These are phyloP conservation scores for Phytophthora europaea DNA, from an alignment of 352 stramenopile genomes.

Conservation along the genomic window DNA sequence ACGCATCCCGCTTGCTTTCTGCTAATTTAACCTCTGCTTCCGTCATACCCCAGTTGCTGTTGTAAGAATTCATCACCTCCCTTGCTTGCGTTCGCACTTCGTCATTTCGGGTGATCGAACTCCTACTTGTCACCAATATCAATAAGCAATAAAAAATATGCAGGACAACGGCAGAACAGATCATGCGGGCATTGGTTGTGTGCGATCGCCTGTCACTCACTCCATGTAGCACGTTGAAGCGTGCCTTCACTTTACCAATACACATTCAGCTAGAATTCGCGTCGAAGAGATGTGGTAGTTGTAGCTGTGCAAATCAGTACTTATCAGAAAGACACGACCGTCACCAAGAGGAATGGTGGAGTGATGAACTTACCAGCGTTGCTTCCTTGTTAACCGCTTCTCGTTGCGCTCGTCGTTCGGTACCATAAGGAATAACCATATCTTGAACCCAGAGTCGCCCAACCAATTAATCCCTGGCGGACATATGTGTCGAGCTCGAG, in stretches of 20 bases:
- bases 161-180: neutral
- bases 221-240: too few species aligned
- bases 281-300: too few species aligned
- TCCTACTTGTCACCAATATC: neutral
- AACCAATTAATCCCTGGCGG: neutral
- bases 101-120: neutral
- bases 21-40: neutral
- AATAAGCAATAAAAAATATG: neutral
- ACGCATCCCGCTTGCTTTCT: neutral
- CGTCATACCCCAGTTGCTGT: neutral
- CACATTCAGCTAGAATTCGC: too few species aligned
- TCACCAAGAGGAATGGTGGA: too few species aligned
- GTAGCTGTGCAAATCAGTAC: too few species aligned
- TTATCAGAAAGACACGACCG: too few species aligned
- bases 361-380: neutral
- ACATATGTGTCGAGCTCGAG: neutral
- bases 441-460: slow-evolving; percentile 5
- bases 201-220: too few species aligned
- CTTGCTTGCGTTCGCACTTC: neutral
- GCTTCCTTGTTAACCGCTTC: slow-evolving; percentile 1
- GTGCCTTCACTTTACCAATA: too few species aligned
- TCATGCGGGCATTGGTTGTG: too few species aligned
- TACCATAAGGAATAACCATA: slow-evolving; percentile 13
- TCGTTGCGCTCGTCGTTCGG: slow-evolving; percentile 3
- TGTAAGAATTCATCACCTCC: neutral